Evolutionary conservation across 371 early-diverging fungal genomes (phyloP).

Genomic region (Rhizopus stolonifer): DNA sequence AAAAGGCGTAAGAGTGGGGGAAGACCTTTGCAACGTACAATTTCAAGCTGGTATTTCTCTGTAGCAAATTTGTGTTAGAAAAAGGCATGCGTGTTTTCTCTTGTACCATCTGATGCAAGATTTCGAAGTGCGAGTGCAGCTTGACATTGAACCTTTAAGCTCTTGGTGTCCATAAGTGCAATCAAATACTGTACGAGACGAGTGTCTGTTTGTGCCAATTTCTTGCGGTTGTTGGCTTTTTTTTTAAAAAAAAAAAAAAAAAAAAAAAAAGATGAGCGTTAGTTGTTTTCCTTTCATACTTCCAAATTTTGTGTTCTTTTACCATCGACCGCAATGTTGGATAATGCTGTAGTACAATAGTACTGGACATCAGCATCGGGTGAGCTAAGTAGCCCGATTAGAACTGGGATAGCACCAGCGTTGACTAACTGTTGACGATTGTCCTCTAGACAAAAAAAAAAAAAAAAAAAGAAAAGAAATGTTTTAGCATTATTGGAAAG

Average conservation of each 20-base stretch:
- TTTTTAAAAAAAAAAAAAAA: not conserved
- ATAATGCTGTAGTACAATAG: constrained; percentile 88
- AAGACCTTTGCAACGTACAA: constrained; percentile 78
- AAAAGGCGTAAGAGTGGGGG: constrained; percentile 73
- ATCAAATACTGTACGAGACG: constrained; percentile 77
- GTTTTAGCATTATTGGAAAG: no score
- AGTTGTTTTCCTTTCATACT: no score
- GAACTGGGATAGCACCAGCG: constrained; percentile 83
- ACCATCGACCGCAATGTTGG: constrained; percentile 92
- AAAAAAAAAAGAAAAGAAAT: no score
- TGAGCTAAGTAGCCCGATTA: constrained; percentile 77
- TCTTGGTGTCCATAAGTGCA: constrained; percentile 75
- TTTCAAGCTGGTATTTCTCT: constrained; percentile 85
- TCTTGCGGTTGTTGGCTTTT: constrained; percentile 64
- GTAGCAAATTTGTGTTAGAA: constrained; percentile 12
- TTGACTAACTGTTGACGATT: constrained; percentile 85
- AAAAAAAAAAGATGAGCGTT: not conserved
- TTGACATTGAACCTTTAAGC: constrained; percentile 87
- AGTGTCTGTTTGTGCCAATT: constrained; percentile 77
- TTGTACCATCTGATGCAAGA: constrained; percentile 78
- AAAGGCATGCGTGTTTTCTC: not conserved
- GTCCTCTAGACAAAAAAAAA: constrained; percentile 65
- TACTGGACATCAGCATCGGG: constrained; percentile 88
- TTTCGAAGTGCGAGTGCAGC: constrained; percentile 89
- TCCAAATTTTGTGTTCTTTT: constrained; percentile 5